These are phyloP conservation scores for Gracilaria domingensis DNA, from an alignment of 23 red algal genomes.

Conservation along the genomic window DNA sequence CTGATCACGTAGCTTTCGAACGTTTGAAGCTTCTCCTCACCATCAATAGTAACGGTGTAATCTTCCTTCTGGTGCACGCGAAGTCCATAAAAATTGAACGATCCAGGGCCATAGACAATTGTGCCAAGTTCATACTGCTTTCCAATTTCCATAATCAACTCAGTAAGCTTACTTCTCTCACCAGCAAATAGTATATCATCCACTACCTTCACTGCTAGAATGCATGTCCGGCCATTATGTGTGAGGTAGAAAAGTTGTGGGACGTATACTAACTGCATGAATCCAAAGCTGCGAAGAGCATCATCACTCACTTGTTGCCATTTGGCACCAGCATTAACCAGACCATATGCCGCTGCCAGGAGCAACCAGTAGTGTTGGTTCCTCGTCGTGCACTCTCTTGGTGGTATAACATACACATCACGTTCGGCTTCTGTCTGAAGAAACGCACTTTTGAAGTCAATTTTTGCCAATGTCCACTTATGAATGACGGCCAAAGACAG, in stretches of 20 bases:
- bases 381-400: slow-evolving; percentile 10
- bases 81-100: slow-evolving; percentile 27
- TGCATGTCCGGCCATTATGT: neutral
- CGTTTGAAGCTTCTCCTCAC: slow-evolving; percentile 25
- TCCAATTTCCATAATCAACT: slow-evolving; percentile 18
- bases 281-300: slow-evolving; percentile 7
- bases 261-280: slow-evolving; percentile 24
- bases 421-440: slow-evolving; percentile 41
- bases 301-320: slow-evolving; percentile 43
- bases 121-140: slow-evolving; percentile 24
- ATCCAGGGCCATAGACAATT: slow-evolving; percentile 28
- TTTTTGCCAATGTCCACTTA: slow-evolving; percentile 21
- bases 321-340: slow-evolving; percentile 54
- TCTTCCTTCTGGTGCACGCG: neutral
- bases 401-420: slow-evolving; percentile 47
- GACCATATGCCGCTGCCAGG: slow-evolving; percentile 32
- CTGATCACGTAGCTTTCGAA: neutral
- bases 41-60: neutral
- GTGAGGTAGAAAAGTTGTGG: slow-evolving; percentile 37
- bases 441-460: slow-evolving; percentile 50
- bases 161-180: too few relatives aligned
- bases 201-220: slow-evolving; percentile 44
- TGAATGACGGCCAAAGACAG: slow-evolving; percentile 15
- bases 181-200: slow-evolving; percentile 54
- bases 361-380: slow-evolving; percentile 31